phyloP scores from a whole-genome alignment of 805 yeast genomes.

The Yamadazyma sp. region DNA sequence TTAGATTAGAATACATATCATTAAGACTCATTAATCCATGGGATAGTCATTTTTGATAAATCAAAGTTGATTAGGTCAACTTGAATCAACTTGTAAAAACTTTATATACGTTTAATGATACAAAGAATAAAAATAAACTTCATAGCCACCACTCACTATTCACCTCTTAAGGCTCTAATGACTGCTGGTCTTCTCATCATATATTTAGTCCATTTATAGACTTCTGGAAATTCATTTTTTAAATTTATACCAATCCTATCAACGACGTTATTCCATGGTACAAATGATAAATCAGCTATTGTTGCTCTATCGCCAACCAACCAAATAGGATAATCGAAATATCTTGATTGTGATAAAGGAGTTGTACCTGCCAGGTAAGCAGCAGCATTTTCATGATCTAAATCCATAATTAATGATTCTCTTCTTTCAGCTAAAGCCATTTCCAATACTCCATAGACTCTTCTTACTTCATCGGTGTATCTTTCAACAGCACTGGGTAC shows the following conservation, averaged over 20 bases:
- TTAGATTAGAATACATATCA: too few species aligned
- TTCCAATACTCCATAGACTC: conserved; percentile 91
- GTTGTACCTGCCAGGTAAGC: conserved; percentile 86
- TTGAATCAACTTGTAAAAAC: too few species aligned
- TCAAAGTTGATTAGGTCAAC: too few species aligned
- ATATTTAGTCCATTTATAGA: conserved; percentile 90
- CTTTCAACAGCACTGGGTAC: conserved; percentile 89
- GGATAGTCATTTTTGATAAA: too few species aligned
- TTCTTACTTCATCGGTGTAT: conserved; percentile 85
- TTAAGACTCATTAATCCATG: too few species aligned
- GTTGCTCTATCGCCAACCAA: conserved; percentile 78
- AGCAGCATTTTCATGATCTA: conserved; percentile 83
- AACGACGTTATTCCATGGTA: conserved; percentile 96
- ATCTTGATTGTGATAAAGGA: conserved; percentile 78
- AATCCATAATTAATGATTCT: conserved; percentile 84
- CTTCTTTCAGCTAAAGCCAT: conserved; percentile 93
- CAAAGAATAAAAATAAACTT: too few species aligned
- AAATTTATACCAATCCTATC: conserved; percentile 88
- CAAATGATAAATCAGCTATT: conserved; percentile 88
- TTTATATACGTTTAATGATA: too few species aligned
- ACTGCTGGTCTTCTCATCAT: conserved; percentile 97
- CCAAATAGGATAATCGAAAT: conserved; percentile 94
- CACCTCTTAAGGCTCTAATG: conserved; percentile 78
- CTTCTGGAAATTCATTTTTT: conserved; percentile 88
- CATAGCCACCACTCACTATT: too few species aligned